phyloP scores from a whole-genome alignment of 192 early-diverging fungal species.

The Linnemannia hyalina region DNA sequence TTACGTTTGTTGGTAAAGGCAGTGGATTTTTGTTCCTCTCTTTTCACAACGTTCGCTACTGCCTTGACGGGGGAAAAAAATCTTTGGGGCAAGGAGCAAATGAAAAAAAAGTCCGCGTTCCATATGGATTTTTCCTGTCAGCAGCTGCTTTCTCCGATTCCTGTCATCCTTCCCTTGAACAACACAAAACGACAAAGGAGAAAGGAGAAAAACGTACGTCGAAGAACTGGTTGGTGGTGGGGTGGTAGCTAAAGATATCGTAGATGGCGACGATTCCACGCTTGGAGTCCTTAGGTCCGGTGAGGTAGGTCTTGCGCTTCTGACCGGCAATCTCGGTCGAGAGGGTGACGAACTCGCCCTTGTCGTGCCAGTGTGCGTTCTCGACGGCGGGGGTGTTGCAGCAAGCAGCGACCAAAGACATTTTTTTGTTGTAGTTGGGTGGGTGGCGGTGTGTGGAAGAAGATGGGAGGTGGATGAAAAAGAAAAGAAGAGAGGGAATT shows the following conservation, averaged over 20 bases:
- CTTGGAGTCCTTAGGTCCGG: constrained; percentile 63
- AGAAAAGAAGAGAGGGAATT: neutral
- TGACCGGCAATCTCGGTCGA: constrained; percentile 36
- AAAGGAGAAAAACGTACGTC: constrained; percentile 61
- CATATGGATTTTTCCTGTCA: neutral
- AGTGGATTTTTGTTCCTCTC: neutral
- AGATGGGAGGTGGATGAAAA: neutral
- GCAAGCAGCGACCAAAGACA: constrained; percentile 40
- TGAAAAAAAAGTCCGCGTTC: no score
- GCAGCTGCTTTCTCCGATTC: neutral
- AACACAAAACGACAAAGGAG: neutral
- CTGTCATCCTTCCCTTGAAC: neutral
- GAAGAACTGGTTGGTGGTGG: constrained; percentile 75
- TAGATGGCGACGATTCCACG: constrained; percentile 76
- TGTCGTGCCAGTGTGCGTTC: constrained; percentile 41
- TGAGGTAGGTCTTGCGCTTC: constrained; percentile 31
- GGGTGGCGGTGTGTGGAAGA: neutral
- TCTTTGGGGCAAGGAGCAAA: neutral
- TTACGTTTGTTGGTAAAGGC: neutral
- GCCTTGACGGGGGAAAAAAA: neutral
- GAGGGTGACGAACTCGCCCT: constrained; percentile 24
- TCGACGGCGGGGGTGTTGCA: constrained; percentile 47
- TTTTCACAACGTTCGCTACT: neutral
- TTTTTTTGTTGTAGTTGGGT: neutral
- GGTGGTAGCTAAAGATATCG: constrained; percentile 74